These are phyloP conservation scores for Scenedesmus sp. DNA, from an alignment of 163 green algal genomes.

Conservation along the genomic window DNA sequence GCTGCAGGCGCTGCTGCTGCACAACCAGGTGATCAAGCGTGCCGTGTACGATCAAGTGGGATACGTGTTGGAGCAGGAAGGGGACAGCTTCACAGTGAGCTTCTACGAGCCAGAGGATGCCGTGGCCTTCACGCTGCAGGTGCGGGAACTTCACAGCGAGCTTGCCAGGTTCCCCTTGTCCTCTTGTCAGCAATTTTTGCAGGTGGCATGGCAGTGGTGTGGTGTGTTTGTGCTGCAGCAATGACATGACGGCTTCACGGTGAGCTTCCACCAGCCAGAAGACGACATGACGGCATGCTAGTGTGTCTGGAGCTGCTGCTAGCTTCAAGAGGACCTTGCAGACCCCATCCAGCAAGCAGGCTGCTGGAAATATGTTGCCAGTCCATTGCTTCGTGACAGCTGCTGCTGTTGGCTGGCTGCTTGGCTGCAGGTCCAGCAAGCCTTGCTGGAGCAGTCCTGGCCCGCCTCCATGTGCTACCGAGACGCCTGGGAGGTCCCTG, in stretches of 20 bases:
- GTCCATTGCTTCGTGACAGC: too few relatives aligned
- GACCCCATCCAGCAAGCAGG: too few relatives aligned
- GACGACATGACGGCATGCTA: too few relatives aligned
- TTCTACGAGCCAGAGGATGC: conserved; percentile 70
- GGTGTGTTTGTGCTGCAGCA: too few relatives aligned
- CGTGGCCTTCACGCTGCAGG: conserved; percentile 69
- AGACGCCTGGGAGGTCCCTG: conserved; percentile 12
- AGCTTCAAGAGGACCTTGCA: too few relatives aligned
- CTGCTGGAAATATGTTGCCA: too few relatives aligned
- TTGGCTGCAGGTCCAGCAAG: conserved; percentile 12
- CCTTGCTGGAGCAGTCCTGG: conserved; percentile 19
- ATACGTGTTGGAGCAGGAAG: conserved; percentile 70
- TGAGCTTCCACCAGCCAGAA: neutral
- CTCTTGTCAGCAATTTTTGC: neutral
- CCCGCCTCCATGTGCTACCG: neutral
- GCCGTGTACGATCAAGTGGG: conserved; percentile 59
- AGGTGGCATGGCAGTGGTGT: too few relatives aligned
- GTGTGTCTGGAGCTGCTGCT: neutral
- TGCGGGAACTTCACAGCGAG: conserved; percentile 10
- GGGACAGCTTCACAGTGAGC: conserved; percentile 58
- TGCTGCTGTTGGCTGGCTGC: neutral
- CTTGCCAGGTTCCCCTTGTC: neutral
- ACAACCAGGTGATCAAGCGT: conserved; percentile 67
- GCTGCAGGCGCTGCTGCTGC: conserved; percentile 60
- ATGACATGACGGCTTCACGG: too few relatives aligned